A percentile compares a stretch with the other conserved stretches of the same genome.
Evolutionary conservation across 2,329 filamentous ascomycete species (phyloP).

Genomic region (Shiraia bambusicola): DNA sequence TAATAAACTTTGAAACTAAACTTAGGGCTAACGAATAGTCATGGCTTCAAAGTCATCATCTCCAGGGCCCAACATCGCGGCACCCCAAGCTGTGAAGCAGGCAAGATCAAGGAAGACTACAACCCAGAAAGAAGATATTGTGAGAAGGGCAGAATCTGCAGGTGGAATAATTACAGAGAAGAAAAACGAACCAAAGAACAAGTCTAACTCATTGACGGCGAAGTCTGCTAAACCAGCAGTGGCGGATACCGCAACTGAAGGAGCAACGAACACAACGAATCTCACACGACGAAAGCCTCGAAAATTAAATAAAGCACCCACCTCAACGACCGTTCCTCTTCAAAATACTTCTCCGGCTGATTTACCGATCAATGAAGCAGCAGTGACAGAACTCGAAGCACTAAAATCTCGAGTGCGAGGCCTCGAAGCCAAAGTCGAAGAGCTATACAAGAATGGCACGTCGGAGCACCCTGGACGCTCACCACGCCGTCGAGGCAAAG

Average conservation of each 20-base stretch:
- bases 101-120: slow-evolving; percentile 26
- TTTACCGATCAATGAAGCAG: slow-evolving; percentile 4
- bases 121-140: slow-evolving; percentile 2
- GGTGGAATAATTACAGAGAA: slow-evolving; percentile 33
- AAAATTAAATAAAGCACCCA: slow-evolving; percentile 38
- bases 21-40: not conserved
- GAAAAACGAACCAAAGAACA: slow-evolving; percentile 9
- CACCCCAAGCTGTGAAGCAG: slow-evolving; percentile 20
- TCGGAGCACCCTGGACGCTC: slow-evolving; percentile 23
- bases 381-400: slow-evolving; percentile 36
- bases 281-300: slow-evolving; percentile 30
- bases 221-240: slow-evolving; percentile 8
- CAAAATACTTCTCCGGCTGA: slow-evolving; percentile 1
- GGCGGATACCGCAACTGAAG: slow-evolving; percentile 1
- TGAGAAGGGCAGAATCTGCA: slow-evolving; percentile 30
- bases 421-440: slow-evolving; percentile 42
- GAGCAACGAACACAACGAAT: slow-evolving; percentile 12
- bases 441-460: slow-evolving; percentile 29
- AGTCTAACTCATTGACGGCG: slow-evolving; percentile 5
- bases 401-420: slow-evolving; percentile 39
- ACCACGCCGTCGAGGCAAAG: slow-evolving; percentile 37
- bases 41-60: slow-evolving; percentile 34
- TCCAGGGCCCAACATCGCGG: slow-evolving; percentile 24
- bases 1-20: too few relatives aligned
- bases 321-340: slow-evolving; percentile 6